Evolutionary conservation across 495 filamentous ascomycete species (phyloP), one percentile per base, ranked within the genome.

Genomic region (Darksidea phi): DNA sequence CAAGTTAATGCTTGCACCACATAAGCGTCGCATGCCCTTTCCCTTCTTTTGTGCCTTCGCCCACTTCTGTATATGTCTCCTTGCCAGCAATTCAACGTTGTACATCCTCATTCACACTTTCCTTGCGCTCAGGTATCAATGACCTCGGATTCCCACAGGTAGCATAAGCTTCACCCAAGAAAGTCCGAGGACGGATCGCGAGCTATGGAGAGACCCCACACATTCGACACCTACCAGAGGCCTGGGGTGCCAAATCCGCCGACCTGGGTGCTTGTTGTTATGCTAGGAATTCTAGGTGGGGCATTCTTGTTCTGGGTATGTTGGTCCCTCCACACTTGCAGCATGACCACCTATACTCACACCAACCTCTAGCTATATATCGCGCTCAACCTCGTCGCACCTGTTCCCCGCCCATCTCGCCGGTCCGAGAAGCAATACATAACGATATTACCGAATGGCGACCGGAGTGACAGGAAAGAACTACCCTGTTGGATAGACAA

Each of bases 371-470:
- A 92, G 90, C 75, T 88, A 68, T 95, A 91, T 73, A 61, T 85
- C 54, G 70, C 81, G 49, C 79, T 97, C 56, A 84, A 81, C 66
- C 68, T 90, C 61, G 77, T 92, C 71, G 92, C 93, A 12, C 91
- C 91, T 23, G 81, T 84, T 24, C 94, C 94, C 1, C 90, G 94
- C 45, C 74, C 78, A 10, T 80, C 89, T 2, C 78, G 84, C 21
- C 76, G 78, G n/a, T 89, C 88, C 49, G 94, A 98, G 74, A 91
- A 91, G 73, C 85, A 79, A n/a, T 97, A 90, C 77, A 82, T 83
- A 28, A 92, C 88, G 24, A 85, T 90, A 18, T 73, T 82, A 26
- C 75, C 86, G 52, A 79, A 84, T 65, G 88, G 91, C 60, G 75
- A 72, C 2, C 77, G 79, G 46, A 86, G 81, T 55, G 57, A 74